Evolutionary conservation across 257 asterid genomes (phyloP), one percentile per base, ranked within the genome.

Genomic region (Solanum corneliomulleri): DNA sequence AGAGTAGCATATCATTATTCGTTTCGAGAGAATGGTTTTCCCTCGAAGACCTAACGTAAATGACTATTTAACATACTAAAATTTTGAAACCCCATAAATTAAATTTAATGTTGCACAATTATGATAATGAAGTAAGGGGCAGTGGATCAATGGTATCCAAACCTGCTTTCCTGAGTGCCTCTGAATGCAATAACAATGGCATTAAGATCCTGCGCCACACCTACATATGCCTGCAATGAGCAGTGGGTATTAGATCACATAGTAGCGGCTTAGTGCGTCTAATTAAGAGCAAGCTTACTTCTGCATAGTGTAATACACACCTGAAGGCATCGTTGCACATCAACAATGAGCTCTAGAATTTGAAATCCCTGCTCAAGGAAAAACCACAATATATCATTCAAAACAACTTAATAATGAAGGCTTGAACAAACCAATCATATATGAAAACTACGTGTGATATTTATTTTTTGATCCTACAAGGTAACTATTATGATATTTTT

Each of bases 121-220:
- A 41, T 62, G 75, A 89, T 27, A 85, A 47, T 27, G 11, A 49
- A 49, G 85, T 49, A 80, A 49, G 85, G 68, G 82, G 72, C 58
- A 86, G 66, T 11, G 2, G 27, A 58, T 42, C 42, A 29, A n/a
- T 42, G 68, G 37, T 45, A 52, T 25, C 20, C 86, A 85, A 89
- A 96, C 99, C 99, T 96, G 91, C 64, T 88, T 87, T 92, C 99
- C 89, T 96, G 99, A 77, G 99, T 97, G 88, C 99, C 99, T 91
- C 99, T 91, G 89, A 97, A 96, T 68, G 99, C 98, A 92, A 97
- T 92, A 74, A 97, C 97, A 77, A 87, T 88, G 68, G 99, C 92
- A 71, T 97, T 94, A 85, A 97, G 98, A 90, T 96, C 93, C 83
- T 92, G 31, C 12, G 98, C 96, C 89, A 94, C 92, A 83, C 99